Evolutionary conservation across 345 rosid genomes (phyloP).

Genomic region (Arabidopsis arenosa): DNA sequence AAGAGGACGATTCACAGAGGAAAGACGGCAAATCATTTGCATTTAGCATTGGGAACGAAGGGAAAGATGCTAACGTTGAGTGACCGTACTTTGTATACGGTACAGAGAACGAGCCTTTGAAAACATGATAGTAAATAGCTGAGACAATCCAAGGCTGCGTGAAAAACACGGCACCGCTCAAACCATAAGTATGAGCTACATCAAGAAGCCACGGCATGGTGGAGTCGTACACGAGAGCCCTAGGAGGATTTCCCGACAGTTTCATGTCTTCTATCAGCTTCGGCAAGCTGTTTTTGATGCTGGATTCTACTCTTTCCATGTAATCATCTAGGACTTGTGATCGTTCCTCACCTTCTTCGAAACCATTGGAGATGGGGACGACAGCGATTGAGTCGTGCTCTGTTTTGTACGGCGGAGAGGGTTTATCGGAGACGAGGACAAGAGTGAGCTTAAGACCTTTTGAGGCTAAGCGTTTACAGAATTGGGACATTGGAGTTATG

Average conservation of each 20-base stretch:
- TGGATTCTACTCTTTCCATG: constrained; percentile 28
- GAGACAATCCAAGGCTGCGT: constrained; percentile 58
- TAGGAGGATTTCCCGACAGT: constrained; percentile 26
- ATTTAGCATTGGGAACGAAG: constrained; percentile 48
- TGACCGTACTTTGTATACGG: constrained; percentile 41
- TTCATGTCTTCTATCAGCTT: constrained; percentile 43
- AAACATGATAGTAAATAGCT: constrained; percentile 48
- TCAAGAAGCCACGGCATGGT: constrained; percentile 57
- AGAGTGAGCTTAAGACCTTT: constrained; percentile 56
- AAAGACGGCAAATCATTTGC: constrained; percentile 53
- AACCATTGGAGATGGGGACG: constrained; percentile 42
- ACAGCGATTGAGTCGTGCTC: constrained; percentile 37
- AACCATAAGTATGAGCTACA: constrained; percentile 49
- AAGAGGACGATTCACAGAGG: constrained; percentile 33
- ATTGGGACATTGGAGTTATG: constrained; percentile 63
- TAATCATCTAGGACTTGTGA: constrained; percentile 33
- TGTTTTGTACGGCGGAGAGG: constrained; percentile 43
- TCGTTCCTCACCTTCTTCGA: constrained; percentile 39
- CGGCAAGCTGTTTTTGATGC: constrained; percentile 41
- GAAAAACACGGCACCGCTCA: constrained; percentile 49
- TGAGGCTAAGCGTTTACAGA: constrained; percentile 59
- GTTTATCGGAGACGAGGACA: constrained; percentile 42
- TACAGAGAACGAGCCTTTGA: constrained; percentile 33
- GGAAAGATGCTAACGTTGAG: constrained; percentile 42
- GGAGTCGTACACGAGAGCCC: constrained; percentile 54